Conservation (phyloP, 805 yeast species). For the Ogataea polymorpha region DNA sequence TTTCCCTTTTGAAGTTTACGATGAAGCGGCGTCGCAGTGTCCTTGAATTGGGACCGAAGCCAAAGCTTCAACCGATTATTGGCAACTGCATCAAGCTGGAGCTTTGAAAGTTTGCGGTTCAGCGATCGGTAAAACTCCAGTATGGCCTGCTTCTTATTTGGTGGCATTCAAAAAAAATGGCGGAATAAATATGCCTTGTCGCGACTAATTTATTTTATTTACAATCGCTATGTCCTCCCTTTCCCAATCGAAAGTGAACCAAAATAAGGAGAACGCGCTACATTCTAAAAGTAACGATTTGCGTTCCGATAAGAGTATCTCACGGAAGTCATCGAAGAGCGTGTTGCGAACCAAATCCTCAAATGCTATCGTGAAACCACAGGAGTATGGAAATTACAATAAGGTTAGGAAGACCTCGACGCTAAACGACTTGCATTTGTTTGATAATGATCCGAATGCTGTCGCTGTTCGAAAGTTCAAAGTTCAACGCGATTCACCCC, state of each 20-base stretch:
- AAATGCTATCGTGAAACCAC: conserved; percentile 18
- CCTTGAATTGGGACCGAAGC: conserved; percentile 1
- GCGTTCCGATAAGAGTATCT: conserved; percentile 12
- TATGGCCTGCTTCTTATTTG: background rate
- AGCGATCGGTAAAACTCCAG: conserved; percentile 9
- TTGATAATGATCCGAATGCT: conserved; percentile 9
- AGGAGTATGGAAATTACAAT: conserved; percentile 16
- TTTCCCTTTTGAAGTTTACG: conserved; percentile 1
- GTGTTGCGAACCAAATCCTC: conserved; percentile 27
- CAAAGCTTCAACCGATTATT: conserved; percentile 3
- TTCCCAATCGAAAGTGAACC: conserved; percentile 11
- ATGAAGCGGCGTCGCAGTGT: background rate
- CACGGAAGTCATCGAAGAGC: conserved; percentile 18
- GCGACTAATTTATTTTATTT: conserved; percentile 7
- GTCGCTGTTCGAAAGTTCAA: conserved; percentile 28
- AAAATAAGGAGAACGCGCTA: conserved; percentile 21
- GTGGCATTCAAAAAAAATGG: background rate
- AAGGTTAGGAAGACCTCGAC: conserved; percentile 23
- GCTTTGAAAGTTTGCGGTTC: conserved; percentile 2
- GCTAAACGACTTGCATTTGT: conserved; percentile 5
- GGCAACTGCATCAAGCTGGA: conserved; percentile 12
- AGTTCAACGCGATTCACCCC: conserved; percentile 33
- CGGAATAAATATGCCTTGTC: conserved; percentile 1
- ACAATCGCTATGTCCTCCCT: conserved; percentile 15
- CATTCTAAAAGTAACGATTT: conserved; percentile 9